These are phyloP conservation scores for Lentinula aciculospora DNA, from an alignment of 768 basidiomycete species.

Conservation along the genomic window DNA sequence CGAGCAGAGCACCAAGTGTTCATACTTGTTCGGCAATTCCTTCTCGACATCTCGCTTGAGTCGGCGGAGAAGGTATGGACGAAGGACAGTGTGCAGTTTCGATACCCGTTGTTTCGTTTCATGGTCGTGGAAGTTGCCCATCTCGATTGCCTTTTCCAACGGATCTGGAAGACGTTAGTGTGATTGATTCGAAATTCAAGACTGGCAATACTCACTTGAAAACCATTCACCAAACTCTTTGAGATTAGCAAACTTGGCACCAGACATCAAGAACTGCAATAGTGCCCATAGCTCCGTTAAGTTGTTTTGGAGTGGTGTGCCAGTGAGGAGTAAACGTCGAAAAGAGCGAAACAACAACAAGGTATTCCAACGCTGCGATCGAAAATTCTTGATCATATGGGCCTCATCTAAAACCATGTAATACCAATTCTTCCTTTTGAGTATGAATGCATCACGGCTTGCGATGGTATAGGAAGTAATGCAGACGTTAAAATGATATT, in stretches of 20 bases:
- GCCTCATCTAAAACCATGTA: slow-evolving; percentile 97
- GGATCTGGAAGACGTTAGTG: slow-evolving; percentile 51
- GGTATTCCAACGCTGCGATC: slow-evolving; percentile 90
- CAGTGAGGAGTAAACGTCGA: slow-evolving; percentile 85
- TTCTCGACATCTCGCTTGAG: slow-evolving; percentile 97
- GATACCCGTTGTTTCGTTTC: slow-evolving; percentile 81
- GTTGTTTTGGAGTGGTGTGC: slow-evolving; percentile 96
- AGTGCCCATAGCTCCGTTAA: slow-evolving; percentile 94
- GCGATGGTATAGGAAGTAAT: slow-evolving; percentile 93
- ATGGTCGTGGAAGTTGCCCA: slow-evolving; percentile 68
- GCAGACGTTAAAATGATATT: slow-evolving; percentile 88
- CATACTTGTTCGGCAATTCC: slow-evolving; percentile 89
- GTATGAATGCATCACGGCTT: slow-evolving; percentile 85
- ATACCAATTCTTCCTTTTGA: slow-evolving; percentile 91
- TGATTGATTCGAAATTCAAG: background rate
- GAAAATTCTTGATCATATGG: slow-evolving; percentile 98
- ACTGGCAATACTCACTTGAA: slow-evolving; percentile 60
- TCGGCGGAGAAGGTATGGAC: slow-evolving; percentile 93
- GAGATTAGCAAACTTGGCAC: slow-evolving; percentile 82
- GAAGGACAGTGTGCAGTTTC: slow-evolving; percentile 91
- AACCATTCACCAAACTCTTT: slow-evolving; percentile 97
- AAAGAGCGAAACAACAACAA: slow-evolving; percentile 84
- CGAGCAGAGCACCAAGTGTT: slow-evolving; percentile 84
- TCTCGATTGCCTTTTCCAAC: slow-evolving; percentile 89
- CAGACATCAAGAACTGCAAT: slow-evolving; percentile 90